Percentiles rank a stretch among this genome's conserved stretches.
These are phyloP conservation scores for Eucalyptus curtisii DNA, from an alignment of 345 rosid genomes.

Conservation along the genomic window DNA sequence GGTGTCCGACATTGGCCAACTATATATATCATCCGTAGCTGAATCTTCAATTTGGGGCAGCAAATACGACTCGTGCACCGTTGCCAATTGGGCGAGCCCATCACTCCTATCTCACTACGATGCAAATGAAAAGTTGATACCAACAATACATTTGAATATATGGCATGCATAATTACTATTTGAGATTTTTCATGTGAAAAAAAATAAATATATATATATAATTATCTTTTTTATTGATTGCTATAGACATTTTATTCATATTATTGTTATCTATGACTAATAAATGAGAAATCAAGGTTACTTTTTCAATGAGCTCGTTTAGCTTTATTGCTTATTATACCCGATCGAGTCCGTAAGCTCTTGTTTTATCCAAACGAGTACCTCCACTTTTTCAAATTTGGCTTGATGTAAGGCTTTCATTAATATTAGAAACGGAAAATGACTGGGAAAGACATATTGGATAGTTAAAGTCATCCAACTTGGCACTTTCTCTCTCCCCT, in stretches of 20 bases:
- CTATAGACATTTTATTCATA: neutral
- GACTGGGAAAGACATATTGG: neutral
- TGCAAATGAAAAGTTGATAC: neutral
- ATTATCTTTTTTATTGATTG: neutral
- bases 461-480: neutral
- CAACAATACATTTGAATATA: neutral
- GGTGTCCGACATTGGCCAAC: neutral
- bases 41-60: rapidly evolving
- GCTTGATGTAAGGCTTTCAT: neutral
- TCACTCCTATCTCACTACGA: neutral
- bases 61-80: neutral
- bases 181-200: neutral
- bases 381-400: neutral
- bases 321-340: neutral
- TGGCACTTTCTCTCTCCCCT: neutral
- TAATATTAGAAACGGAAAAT: too few relatives aligned
- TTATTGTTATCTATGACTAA: neutral
- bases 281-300: neutral
- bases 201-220: too few relatives aligned
- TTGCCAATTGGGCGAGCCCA: neutral
- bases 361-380: neutral
- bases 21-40: neutral
- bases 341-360: neutral
- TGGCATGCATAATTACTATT: neutral
- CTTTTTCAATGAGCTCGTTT: neutral